Evolutionary conservation across 2,329 filamentous ascomycete species (phyloP).

Genomic region (Diaporthe nobilis): DNA sequence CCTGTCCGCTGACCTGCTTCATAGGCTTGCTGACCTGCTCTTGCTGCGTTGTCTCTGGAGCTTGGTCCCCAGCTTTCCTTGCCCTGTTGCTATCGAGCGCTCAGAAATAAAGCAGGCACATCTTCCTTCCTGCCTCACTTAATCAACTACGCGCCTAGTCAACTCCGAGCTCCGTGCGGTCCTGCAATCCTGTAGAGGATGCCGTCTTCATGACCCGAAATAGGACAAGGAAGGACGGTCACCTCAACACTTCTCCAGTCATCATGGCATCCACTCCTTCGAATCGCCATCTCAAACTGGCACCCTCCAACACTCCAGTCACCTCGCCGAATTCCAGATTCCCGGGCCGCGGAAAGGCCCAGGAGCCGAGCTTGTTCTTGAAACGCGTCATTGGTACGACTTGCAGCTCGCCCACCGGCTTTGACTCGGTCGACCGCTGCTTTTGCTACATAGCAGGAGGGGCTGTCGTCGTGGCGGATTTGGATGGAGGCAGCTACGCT

Average conservation of each 20-base stretch:
- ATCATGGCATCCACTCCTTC: slow-evolving; percentile 75
- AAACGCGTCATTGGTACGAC: slow-evolving; percentile 93
- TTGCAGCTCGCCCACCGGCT: slow-evolving; percentile 85
- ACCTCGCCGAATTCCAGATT: slow-evolving; percentile 74
- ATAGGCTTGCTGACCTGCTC: slow-evolving; percentile 16
- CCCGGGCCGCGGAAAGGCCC: slow-evolving; percentile 66
- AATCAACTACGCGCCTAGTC: slow-evolving; percentile 13
- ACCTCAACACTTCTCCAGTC: slow-evolving; percentile 38
- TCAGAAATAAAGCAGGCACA: slow-evolving; percentile 4
- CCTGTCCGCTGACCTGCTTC: slow-evolving; percentile 21
- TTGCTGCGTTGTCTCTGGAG: slow-evolving; percentile 16
- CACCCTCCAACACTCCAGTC: slow-evolving; percentile 83
- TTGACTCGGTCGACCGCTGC: slow-evolving; percentile 82
- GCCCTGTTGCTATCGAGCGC: neutral
- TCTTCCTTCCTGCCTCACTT: neutral
- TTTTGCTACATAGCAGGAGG: slow-evolving; percentile 96
- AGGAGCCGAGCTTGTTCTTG: slow-evolving; percentile 77
- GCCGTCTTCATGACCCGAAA: slow-evolving; percentile 14
- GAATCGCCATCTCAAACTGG: slow-evolving; percentile 74
- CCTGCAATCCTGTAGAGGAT: slow-evolving; percentile 18
- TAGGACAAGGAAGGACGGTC: neutral
- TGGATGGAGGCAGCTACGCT: slow-evolving; percentile 74
- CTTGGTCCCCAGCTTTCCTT: neutral
- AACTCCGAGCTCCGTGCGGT: slow-evolving; percentile 17
- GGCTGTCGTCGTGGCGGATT: slow-evolving; percentile 88